phyloP scores from a whole-genome alignment of 768 basidiomycete species.

The Russula olivacea region DNA sequence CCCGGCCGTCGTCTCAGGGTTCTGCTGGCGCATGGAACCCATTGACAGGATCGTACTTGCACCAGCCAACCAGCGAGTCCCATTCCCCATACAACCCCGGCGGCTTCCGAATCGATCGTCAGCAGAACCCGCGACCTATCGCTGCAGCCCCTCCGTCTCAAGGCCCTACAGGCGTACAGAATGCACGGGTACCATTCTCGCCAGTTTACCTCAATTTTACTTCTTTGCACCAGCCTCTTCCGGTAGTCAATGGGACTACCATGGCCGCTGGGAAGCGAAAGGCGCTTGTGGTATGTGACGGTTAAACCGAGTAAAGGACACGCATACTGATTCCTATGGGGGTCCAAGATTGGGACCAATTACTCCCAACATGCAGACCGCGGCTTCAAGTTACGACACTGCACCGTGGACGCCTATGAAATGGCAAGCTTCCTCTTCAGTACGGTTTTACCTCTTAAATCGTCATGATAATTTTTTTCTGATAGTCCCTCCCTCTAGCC shows the following conservation, averaged over 20 bases:
- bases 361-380: background rate
- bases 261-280: background rate
- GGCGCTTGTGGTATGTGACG: background rate
- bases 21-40: background rate
- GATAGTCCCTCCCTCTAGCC: background rate
- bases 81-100: no score
- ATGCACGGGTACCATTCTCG: background rate
- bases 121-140: no score
- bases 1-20: background rate
- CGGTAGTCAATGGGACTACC: background rate
- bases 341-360: conserved; percentile 4
- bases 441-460: background rate
- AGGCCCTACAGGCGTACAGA: background rate
- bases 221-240: background rate
- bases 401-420: background rate
- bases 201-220: background rate
- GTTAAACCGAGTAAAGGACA: no score
- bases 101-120: background rate
- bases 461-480: background rate
- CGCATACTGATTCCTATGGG: background rate
- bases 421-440: conserved; percentile 1
- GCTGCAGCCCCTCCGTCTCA: background rate
- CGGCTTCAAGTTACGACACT: background rate
- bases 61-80: background rate
- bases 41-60: no score